Evolutionary conservation across 768 basidiomycete genomes (phyloP), one percentile per base, ranked within the genome.

Genomic region (Russula olivacea): DNA sequence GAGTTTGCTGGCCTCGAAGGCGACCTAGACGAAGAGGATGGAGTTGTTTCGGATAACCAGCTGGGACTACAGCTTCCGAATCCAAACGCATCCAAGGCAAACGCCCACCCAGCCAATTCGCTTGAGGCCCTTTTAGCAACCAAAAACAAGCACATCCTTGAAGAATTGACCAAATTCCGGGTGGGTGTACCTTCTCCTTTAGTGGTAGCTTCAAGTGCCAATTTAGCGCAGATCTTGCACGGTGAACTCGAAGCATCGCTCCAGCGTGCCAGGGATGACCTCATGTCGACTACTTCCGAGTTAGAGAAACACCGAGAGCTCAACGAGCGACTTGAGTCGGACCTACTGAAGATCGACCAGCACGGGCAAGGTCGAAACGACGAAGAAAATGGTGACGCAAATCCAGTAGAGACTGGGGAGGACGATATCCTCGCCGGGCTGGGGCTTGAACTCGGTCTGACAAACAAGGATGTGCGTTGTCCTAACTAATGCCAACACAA

Each of bases 1-100:
- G 96, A 98, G 71, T 98, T 98, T 71, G 87, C 91, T 8, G 92
- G 93, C 10, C 81, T 93, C 34, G 92, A 96, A 40, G 85, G 86
- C 40, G 85, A 89, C 55, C 82, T 81, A 19, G 85, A 83, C 23
- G 84, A 84, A 38, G 85, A 79, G 23, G 79, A 77, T 66, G 76
- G 76, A 25, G 63, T 59, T 17, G 43, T 48, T 61, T 64, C 41
- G 68, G 69, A 61, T 8, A 71, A 76, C 51, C 78, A 81, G 21
- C 72, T 78, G n/a, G 84, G 80, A 3, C 67, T 91, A 12, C 83
- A 82, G 34, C 79, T 98, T 36, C 95, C 95, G 0, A 85, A 94
- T 72, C 94, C 96, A 1, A 95, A 96, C 68, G 87, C 92, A 8
- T 84, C 85, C 64, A 93, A 93, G 72, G 84, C 86, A 23, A 91